Base-by-base conservation (phyloP, 495 filamentous ascomycete genomes). In the Sabuloglossum arenarium region DNA sequence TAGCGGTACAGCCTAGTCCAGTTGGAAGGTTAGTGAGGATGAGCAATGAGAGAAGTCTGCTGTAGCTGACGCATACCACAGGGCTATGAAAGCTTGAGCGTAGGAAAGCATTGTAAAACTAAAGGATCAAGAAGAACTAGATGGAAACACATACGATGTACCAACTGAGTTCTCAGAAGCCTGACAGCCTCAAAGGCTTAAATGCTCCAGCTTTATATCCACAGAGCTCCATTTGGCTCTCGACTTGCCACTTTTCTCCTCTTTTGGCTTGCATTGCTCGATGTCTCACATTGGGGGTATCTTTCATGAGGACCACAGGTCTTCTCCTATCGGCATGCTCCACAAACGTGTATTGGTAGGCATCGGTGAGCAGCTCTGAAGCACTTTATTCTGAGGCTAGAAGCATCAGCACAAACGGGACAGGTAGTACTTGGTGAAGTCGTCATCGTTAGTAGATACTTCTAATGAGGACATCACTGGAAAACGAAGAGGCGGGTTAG, bases 1-100 rank as follows among this genome's bases (percentile, higher is more conserved):
- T 86, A 85, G 56, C 79, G 76, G 67, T 78, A 79, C 52, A 75
- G 32, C 63, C 80, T 32, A 32, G 11, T 32, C 30, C 30, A 32
- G 11, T 11, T 4, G 11, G 30, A 32, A 32, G 30, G 30, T 32
- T 32, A 32, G 30, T 5, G 11, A 5, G 30, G 11, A 11, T 32
- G 4, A 32, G 30, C 11, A 32, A 32, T 32, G 30, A 39, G 14
- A 16, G 34, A 39, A 10, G 16, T 39, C 34, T 3, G 34, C 34
- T 39, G 16, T 43, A 43, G n/a, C n/a, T 21, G 21, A 12, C 19
- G 39, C 16, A 21, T 43, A 21, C 39, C 39, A 43, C 12, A 43
- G n/a, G 12, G n/a, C 10, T 43, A 4, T 43, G 39, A 43, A 43
- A 43, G 39, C 39, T 43, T 21, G 39, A 43, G 39, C 10, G n/a